Evolutionary conservation across 371 early-diverging fungal species (phyloP).

Genomic region (Mucor racemosus): DNA sequence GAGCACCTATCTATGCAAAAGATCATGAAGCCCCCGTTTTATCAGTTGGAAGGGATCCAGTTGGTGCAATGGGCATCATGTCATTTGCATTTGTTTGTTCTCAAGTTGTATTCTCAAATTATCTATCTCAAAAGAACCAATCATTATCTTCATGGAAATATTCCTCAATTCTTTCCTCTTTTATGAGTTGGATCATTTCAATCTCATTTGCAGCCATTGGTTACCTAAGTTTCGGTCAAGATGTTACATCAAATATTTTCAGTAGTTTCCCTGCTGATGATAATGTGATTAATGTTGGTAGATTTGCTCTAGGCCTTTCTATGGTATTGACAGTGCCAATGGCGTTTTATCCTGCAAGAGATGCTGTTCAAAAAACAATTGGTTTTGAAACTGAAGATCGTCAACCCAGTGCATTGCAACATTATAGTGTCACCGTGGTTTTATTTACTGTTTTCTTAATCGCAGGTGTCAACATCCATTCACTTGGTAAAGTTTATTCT

Average conservation of each 20-base stretch:
- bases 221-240: conserved; percentile 58
- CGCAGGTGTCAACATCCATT: conserved; percentile 49
- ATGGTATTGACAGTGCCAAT: conserved; percentile 62
- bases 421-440: conserved; percentile 49
- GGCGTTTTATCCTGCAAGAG: conserved; percentile 64
- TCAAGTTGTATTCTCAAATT: conserved; percentile 62
- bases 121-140: conserved; percentile 51
- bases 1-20: conserved; percentile 55
- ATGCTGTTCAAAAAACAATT: conserved; percentile 56
- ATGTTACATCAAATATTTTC: conserved; percentile 60
- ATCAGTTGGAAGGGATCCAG: conserved; percentile 52
- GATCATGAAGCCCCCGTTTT: conserved; percentile 53
- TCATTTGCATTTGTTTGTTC: conserved; percentile 68
- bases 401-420: conserved; percentile 50
- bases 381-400: conserved; percentile 52
- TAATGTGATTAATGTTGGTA: conserved; percentile 55
- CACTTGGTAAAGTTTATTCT: conserved; percentile 60
- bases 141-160: conserved; percentile 47
- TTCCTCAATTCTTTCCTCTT: conserved; percentile 48
- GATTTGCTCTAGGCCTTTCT: conserved; percentile 53
- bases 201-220: conserved; percentile 63
- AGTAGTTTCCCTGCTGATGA: conserved; percentile 60
- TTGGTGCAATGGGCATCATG: conserved; percentile 65
- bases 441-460: conserved; percentile 49
- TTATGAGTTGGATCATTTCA: conserved; percentile 55